Evolutionary conservation across 2,329 filamentous ascomycete species (phyloP).

Genomic region (Cytospora leucostoma): DNA sequence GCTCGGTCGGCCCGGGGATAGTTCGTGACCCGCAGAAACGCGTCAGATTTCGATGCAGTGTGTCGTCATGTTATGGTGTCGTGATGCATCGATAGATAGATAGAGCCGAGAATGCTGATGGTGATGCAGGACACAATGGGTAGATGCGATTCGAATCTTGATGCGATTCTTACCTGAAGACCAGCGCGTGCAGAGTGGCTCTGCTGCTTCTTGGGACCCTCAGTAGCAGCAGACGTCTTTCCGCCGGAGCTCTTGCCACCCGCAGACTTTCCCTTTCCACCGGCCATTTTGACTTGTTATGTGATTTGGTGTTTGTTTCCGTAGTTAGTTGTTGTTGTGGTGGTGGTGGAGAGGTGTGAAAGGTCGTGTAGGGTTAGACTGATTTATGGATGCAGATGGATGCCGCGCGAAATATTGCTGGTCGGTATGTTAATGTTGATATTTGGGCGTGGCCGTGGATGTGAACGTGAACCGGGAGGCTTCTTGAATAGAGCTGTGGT

Average conservation of each 20-base stretch:
- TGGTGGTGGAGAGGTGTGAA: neutral
- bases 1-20: neutral
- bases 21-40: slow-evolving; percentile 2
- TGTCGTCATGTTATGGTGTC: slow-evolving; percentile 11
- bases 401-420: neutral
- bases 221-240: slow-evolving; percentile 64
- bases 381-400: neutral
- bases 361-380: neutral
- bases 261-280: slow-evolving; percentile 90
- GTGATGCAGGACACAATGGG: neutral
- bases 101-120: slow-evolving; percentile 14
- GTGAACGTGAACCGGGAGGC: neutral
- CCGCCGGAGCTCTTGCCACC: slow-evolving; percentile 87
- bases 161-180: slow-evolving; percentile 70
- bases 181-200: slow-evolving; percentile 95
- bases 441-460: neutral
- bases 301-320: neutral
- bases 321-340: neutral
- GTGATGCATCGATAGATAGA: slow-evolving; percentile 27
- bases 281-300: slow-evolving; percentile 57
- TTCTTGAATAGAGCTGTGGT: slow-evolving; percentile 22
- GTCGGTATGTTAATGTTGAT: slow-evolving; percentile 6
- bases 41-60: slow-evolving; percentile 23
- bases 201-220: slow-evolving; percentile 80
- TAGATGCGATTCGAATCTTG: neutral